These are phyloP conservation scores for Ceratocystis eucalypticola DNA, from an alignment of 2,329 filamentous ascomycete species.

Conservation along the genomic window DNA sequence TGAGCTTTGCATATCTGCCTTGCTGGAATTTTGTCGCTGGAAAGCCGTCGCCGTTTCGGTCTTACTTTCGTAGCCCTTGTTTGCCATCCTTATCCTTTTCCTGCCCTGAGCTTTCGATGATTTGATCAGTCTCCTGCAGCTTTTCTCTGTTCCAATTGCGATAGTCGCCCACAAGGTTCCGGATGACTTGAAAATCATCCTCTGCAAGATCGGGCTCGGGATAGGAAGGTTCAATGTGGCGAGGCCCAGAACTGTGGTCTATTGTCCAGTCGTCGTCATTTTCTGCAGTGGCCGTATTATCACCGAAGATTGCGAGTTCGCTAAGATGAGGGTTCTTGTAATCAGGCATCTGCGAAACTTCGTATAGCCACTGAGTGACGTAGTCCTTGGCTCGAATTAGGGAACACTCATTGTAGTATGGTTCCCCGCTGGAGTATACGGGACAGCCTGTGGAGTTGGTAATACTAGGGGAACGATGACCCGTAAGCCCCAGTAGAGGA, in stretches of 20 bases:
- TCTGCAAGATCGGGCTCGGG: neutral
- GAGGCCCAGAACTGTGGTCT: conserved; percentile 1
- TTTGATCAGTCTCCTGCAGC: neutral
- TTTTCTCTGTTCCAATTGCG: conserved; percentile 3
- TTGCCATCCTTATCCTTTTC: too few species aligned
- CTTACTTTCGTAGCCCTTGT: neutral
- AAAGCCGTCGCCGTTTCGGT: neutral
- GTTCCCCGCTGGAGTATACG: conserved; percentile 54
- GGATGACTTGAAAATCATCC: neutral
- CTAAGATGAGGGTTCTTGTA: conserved; percentile 32
- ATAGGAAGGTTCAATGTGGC: neutral
- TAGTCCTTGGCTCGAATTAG: conserved; percentile 40
- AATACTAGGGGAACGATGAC: conserved; percentile 30
- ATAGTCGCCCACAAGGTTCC: neutral
- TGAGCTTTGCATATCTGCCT: too few species aligned
- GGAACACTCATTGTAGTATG: conserved; percentile 45
- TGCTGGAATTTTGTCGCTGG: neutral
- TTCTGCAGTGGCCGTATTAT: neutral
- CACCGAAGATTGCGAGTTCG: neutral
- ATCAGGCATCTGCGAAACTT: conserved; percentile 32
- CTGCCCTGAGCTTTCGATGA: neutral
- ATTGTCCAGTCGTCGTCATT: conserved; percentile 5
- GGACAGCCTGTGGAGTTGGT: conserved; percentile 46
- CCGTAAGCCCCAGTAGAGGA: conserved; percentile 39
- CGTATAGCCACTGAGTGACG: conserved; percentile 49